phyloP scores from a whole-genome alignment of 192 early-diverging fungal species.

The Coemansia sp. region DNA sequence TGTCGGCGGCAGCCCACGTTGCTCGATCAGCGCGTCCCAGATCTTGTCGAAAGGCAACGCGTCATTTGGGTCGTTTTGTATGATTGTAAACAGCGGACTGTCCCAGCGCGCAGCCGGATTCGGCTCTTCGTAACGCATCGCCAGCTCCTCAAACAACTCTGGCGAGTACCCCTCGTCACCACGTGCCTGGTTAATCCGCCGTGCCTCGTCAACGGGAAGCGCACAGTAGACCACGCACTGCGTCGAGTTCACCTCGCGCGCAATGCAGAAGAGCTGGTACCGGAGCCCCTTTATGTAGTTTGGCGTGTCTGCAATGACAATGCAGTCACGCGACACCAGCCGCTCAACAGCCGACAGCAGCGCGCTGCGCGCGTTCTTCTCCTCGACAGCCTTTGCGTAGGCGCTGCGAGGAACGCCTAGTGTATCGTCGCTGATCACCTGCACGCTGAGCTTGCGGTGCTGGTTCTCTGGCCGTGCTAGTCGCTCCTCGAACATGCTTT shows the following conservation, averaged over 20 bases:
- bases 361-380: constrained; percentile 83
- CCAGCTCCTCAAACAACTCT: constrained; percentile 68
- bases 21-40: constrained; percentile 70
- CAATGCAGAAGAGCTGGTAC: constrained; percentile 92
- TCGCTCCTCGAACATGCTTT: constrained; percentile 52
- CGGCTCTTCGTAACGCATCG: constrained; percentile 92
- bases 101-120: constrained; percentile 90
- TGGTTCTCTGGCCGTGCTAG: constrained; percentile 34
- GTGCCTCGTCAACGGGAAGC: constrained; percentile 53
- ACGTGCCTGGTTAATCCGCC: constrained; percentile 51
- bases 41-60: constrained; percentile 63
- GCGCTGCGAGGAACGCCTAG: constrained; percentile 59
- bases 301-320: constrained; percentile 89
- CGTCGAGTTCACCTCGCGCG: constrained; percentile 79
- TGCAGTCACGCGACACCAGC: constrained; percentile 69
- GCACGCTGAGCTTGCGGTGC: constrained; percentile 59
- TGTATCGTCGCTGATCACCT: constrained; percentile 71
- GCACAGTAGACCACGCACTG: constrained; percentile 79
- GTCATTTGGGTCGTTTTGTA: constrained; percentile 61
- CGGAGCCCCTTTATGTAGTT: constrained; percentile 99
- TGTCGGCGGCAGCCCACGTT: constrained; percentile 74
- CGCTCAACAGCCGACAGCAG: constrained; percentile 90
- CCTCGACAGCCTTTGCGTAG: constrained; percentile 62
- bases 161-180: constrained; percentile 46
- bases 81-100: constrained; percentile 86